A percentile compares a stretch with the other conserved stretches of the same genome.
phyloP scores from a whole-genome alignment of 208 protist species.

The Leishmania tarentolae region DNA sequence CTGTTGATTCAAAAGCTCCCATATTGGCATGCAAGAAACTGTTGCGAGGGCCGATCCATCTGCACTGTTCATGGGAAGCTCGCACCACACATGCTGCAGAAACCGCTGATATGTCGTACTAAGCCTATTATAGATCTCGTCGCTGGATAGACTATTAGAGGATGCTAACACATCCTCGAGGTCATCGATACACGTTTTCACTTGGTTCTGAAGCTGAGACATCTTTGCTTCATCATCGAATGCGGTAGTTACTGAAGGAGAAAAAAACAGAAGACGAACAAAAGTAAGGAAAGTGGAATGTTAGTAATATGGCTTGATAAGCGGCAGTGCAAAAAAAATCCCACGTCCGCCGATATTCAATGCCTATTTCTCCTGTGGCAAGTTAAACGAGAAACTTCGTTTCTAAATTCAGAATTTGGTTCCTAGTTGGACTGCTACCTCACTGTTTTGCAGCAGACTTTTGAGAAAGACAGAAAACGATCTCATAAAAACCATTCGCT shows the following conservation, averaged over 20 bases:
- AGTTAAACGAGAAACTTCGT: neutral
- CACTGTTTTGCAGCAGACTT: neutral
- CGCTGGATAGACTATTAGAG: neutral
- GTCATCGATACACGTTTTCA: constrained; percentile 25
- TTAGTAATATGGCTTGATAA: neutral
- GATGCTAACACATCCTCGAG: constrained; percentile 21
- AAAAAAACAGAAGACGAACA: neutral
- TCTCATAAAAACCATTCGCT: neutral
- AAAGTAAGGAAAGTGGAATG: neutral
- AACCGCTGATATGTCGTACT: constrained; percentile 18
- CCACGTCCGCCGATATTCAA: neutral
- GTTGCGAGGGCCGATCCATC: constrained; percentile 70
- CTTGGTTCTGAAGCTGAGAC: constrained; percentile 32
- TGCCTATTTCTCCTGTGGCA: neutral
- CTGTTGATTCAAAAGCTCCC: constrained; percentile 76
- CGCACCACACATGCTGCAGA: constrained; percentile 33
- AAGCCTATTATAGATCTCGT: constrained; percentile 2
- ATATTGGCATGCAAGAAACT: constrained; percentile 78
- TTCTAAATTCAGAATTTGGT: neutral
- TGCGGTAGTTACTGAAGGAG: neutral
- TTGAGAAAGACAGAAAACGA: neutral
- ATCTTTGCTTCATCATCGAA: constrained; percentile 1
- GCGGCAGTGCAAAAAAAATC: neutral
- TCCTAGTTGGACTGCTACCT: neutral
- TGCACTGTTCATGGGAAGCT: constrained; percentile 38